Percentiles rank a stretch among this genome's conserved stretches.
These are phyloP conservation scores for Gautieria morchelliformis DNA, from an alignment of 768 basidiomycete genomes.

Conservation along the genomic window DNA sequence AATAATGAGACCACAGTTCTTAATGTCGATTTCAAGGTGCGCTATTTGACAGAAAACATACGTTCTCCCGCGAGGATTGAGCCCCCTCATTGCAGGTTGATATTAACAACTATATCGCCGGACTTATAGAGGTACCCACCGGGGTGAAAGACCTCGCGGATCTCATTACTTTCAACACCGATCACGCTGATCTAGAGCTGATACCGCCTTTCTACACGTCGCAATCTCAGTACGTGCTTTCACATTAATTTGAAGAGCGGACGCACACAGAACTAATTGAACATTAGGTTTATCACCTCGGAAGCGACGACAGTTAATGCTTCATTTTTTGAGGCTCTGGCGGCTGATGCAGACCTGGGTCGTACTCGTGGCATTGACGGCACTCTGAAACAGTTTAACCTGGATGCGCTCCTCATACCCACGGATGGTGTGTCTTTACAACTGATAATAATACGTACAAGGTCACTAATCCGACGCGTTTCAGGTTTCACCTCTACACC, in stretches of 20 bases:
- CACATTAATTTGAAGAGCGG: not conserved
- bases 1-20: slow-evolving; percentile 45
- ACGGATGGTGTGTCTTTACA: no score
- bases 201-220: slow-evolving; percentile 24
- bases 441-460: no score
- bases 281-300: slow-evolving; percentile 1
- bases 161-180: slow-evolving; percentile 46
- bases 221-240: slow-evolving; percentile 24
- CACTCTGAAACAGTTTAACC: slow-evolving; percentile 6
- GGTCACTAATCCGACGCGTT: no score
- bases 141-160: slow-evolving; percentile 47
- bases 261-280: not conserved
- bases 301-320: slow-evolving; percentile 4
- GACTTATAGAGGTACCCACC: slow-evolving; percentile 41
- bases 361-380: slow-evolving; percentile 11
- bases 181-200: slow-evolving; percentile 41
- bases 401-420: no score
- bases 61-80: not conserved
- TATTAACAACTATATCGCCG: slow-evolving; percentile 38
- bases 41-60: not conserved
- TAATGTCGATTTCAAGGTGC: slow-evolving; percentile 50
- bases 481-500: not conserved
- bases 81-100: slow-evolving; percentile 34
- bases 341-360: slow-evolving; percentile 4
- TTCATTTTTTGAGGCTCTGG: not conserved